These are phyloP conservation scores for Penium margaritaceum DNA, from an alignment of 139 green algal species.

Conservation along the genomic window DNA sequence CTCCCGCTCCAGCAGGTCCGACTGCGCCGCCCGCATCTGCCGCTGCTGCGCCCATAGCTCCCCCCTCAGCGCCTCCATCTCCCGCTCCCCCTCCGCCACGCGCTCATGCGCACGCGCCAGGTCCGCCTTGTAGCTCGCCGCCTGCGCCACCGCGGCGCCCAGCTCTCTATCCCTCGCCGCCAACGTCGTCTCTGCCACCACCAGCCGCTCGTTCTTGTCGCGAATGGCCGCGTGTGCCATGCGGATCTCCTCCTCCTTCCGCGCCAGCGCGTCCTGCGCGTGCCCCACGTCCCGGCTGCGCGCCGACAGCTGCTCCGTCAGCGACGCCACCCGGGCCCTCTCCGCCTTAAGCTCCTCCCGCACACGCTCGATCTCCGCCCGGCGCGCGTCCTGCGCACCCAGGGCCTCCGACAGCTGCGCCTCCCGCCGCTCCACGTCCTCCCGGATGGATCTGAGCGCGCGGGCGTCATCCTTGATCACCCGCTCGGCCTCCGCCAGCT, in stretches of 20 bases:
- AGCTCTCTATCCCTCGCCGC: constrained; percentile 2
- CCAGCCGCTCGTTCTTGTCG: neutral
- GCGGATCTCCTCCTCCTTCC: constrained; percentile 3
- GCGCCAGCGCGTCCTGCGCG: neutral
- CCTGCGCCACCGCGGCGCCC: neutral
- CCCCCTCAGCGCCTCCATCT: neutral
- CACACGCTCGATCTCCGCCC: constrained; percentile 18
- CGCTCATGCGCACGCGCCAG: constrained; percentile 12
- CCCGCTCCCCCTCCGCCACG: constrained; percentile 14
- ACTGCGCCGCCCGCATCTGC: neutral
- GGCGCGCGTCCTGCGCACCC: constrained; percentile 5
- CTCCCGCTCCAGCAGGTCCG: constrained; percentile 2
- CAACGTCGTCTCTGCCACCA: constrained; percentile 3
- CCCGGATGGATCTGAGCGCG: no score
- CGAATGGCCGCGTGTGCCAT: neutral
- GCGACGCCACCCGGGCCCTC: neutral
- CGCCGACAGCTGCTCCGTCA: neutral
- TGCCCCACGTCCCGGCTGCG: no score
- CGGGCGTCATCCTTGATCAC: constrained; percentile 9
- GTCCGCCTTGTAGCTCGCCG: constrained; percentile 17
- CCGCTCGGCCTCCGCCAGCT: constrained; percentile 27
- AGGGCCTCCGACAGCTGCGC: no score
- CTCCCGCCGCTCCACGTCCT: no score
- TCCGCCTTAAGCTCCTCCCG: constrained; percentile 5
- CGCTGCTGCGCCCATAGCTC: constrained; percentile 4